Percentiles rank a stretch among this genome's conserved stretches.
Conservation (phyloP, 2,329 filamentous ascomycete species). For the Bipolaris zeicola region DNA sequence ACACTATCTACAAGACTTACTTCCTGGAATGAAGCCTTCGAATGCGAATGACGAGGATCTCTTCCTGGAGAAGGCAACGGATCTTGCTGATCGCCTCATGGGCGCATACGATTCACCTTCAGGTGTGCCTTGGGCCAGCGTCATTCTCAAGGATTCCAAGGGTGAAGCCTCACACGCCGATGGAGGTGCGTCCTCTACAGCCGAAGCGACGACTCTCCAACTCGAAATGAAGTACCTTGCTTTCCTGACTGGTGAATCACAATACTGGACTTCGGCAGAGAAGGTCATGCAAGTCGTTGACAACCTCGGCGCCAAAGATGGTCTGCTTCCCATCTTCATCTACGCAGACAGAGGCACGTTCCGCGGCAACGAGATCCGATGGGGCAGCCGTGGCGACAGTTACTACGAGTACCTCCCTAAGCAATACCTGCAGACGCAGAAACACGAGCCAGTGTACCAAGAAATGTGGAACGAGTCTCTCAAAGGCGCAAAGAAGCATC, state of each 20-base stretch:
- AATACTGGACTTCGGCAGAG: slow-evolving; percentile 92
- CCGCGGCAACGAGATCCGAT: slow-evolving; percentile 80
- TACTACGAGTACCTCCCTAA: slow-evolving; percentile 99
- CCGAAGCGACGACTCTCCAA: slow-evolving; percentile 89
- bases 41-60: slow-evolving; percentile 82
- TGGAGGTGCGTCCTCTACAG: slow-evolving; percentile 87
- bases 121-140: slow-evolving; percentile 86
- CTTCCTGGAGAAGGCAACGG: slow-evolving; percentile 94
- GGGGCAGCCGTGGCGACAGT: slow-evolving; percentile 93
- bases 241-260: slow-evolving; percentile 87
- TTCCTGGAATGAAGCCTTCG: slow-evolving; percentile 76
- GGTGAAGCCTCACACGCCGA: slow-evolving; percentile 84
- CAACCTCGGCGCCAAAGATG: slow-evolving; percentile 76
- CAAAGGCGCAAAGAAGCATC: slow-evolving; percentile 83
- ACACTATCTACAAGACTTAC: slow-evolving; percentile 88
- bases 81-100: slow-evolving; percentile 84
- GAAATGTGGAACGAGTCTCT: slow-evolving; percentile 93
- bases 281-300: slow-evolving; percentile 92
- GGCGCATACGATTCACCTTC: slow-evolving; percentile 86
- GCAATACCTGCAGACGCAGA: slow-evolving; percentile 92
- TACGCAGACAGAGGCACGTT: slow-evolving; percentile 80
- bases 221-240: slow-evolving; percentile 97
- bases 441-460: slow-evolving; percentile 81
- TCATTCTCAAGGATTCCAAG: slow-evolving; percentile 78
- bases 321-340: slow-evolving; percentile 90